phyloP scores from a whole-genome alignment of 2,329 filamentous ascomycete genomes.

The Aspergillus sp. region DNA sequence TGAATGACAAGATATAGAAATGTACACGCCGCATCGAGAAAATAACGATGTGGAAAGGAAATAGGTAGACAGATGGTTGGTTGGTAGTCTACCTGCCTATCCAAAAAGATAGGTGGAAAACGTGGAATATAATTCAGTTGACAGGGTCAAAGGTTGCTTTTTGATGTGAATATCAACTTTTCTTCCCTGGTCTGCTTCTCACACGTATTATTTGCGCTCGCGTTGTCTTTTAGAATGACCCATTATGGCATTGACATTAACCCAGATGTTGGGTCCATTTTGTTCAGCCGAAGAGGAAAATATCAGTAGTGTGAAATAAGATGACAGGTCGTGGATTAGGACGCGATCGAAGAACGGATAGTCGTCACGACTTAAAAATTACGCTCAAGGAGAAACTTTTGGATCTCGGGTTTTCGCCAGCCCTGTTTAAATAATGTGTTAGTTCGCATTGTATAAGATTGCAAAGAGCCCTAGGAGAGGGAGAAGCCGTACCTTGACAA shows the following conservation, averaged over 20 bases:
- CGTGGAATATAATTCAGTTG: background rate
- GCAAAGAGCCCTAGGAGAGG: background rate
- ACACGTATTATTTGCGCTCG: background rate
- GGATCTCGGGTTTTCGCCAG: slow-evolving; percentile 50
- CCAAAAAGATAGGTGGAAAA: background rate
- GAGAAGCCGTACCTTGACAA: slow-evolving; percentile 62
- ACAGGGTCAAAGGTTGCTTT: background rate
- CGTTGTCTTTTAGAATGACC: background rate
- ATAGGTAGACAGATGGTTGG: background rate
- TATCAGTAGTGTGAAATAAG: background rate
- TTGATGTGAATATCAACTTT: background rate
- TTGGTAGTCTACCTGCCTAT: background rate
- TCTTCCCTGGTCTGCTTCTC: background rate
- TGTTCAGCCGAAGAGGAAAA: background rate
- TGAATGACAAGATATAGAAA: slow-evolving; percentile 17
- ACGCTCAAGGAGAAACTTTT: slow-evolving; percentile 49
- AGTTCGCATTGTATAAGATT: slow-evolving; percentile 4
- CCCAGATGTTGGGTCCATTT: background rate
- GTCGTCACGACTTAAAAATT: slow-evolving; percentile 37
- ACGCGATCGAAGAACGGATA: background rate
- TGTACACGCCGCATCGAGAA: slow-evolving; percentile 13
- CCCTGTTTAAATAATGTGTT: slow-evolving; percentile 38
- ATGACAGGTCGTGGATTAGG: slow-evolving; percentile 11
- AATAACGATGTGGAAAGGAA: slow-evolving; percentile 3
- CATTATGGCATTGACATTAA: background rate